Conservation (phyloP, 495 filamentous ascomycete genomes). For the Glutinoglossum americanum region DNA sequence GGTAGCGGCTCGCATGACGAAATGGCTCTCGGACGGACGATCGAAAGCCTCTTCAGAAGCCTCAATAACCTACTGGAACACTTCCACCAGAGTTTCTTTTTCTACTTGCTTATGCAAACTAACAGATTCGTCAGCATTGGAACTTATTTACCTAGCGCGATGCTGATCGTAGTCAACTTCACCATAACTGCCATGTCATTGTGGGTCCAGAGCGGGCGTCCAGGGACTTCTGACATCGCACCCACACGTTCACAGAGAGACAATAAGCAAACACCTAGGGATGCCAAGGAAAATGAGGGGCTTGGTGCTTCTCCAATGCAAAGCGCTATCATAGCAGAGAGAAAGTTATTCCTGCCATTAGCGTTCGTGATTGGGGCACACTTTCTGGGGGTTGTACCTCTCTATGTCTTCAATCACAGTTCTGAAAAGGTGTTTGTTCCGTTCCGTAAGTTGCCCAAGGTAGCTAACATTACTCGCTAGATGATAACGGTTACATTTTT, state of each 20-base stretch:
- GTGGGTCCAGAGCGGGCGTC: constrained; percentile 66
- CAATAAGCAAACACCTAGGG: constrained; percentile 11
- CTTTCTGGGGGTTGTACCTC: constrained; percentile 57
- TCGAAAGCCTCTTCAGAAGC: constrained; percentile 76
- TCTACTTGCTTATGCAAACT: constrained; percentile 79
- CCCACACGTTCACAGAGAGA: background rate
- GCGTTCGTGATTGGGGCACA: constrained; percentile 49
- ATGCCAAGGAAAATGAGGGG: constrained; percentile 14
- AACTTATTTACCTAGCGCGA: constrained; percentile 88
- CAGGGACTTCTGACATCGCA: background rate
- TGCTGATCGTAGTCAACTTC: constrained; percentile 86
- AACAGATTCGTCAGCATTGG: constrained; percentile 94
- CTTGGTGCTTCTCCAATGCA: constrained; percentile 17
- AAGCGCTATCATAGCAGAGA: constrained; percentile 26
- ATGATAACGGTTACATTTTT: constrained; percentile 34
- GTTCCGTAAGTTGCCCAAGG: constrained; percentile 3
- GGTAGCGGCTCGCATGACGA: constrained; percentile 93
- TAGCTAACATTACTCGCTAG: constrained; percentile 14
- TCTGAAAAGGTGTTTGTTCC: constrained; percentile 31
- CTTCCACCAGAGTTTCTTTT: constrained; percentile 97
- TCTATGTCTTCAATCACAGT: constrained; percentile 70
- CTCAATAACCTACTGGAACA: constrained; percentile 94
- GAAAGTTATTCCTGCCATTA: constrained; percentile 59
- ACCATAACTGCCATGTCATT: constrained; percentile 84
- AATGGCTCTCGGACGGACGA: constrained; percentile 73